Evolutionary conservation across 2,329 filamentous ascomycete species (phyloP).

Genomic region (Alternaria gaisen): DNA sequence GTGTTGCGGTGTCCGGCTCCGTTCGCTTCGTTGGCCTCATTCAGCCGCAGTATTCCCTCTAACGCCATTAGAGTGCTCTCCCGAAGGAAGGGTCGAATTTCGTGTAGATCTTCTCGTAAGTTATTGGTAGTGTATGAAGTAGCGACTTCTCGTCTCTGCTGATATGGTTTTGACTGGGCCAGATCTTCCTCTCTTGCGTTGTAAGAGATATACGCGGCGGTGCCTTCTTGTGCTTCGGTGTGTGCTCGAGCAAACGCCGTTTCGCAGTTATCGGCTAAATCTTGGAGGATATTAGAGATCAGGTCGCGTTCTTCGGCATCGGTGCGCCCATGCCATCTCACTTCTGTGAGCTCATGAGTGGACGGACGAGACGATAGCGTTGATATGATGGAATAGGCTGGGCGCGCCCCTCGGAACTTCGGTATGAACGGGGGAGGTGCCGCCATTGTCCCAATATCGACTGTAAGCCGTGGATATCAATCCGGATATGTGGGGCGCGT

Average conservation of each 20-base stretch:
- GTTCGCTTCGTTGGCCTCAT: background rate
- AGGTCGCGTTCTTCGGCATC: constrained; percentile 16
- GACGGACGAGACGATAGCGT: constrained; percentile 5
- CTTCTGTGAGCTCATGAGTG: background rate
- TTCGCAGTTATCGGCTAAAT: constrained; percentile 27
- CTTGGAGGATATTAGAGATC: constrained; percentile 28
- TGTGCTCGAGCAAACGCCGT: constrained; percentile 23
- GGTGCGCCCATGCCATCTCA: background rate
- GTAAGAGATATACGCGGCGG: constrained; percentile 16
- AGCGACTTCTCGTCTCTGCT: constrained; percentile 9
- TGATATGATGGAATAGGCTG: constrained; percentile 1
- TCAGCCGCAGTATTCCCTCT: constrained; percentile 16
- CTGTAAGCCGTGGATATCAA: constrained; percentile 8
- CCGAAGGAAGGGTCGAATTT: constrained; percentile 15
- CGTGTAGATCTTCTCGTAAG: constrained; percentile 15
- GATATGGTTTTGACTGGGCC: constrained; percentile 7
- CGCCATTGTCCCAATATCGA: constrained; percentile 8
- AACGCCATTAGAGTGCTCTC: constrained; percentile 14
- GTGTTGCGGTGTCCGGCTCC: background rate
- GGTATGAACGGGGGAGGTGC: constrained; percentile 10
- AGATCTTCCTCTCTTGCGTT: constrained; percentile 9
- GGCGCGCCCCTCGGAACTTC: constrained; percentile 8
- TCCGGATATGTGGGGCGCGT: constrained; percentile 7
- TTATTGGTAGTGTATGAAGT: constrained; percentile 14
- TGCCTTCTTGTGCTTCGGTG: constrained; percentile 10